Evolutionary conservation across 352 stramenopile genomes (phyloP).

Genomic region (Pythium volutum): DNA sequence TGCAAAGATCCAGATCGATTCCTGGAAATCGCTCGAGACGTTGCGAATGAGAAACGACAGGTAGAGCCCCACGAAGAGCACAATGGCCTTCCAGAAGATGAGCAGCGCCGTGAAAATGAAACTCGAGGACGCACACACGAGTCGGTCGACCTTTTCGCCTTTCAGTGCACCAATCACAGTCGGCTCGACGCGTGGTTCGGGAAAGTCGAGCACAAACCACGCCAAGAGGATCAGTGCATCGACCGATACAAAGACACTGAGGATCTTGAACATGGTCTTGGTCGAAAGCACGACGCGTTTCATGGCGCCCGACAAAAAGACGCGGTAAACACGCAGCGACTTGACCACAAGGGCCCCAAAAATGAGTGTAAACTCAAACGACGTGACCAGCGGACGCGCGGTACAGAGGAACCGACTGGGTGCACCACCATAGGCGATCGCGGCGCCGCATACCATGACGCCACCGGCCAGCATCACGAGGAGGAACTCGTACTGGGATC

Average conservation of each 20-base stretch:
- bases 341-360: constrained; percentile 34
- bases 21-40: constrained; percentile 43
- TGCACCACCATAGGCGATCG: constrained; percentile 38
- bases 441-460: constrained; percentile 40
- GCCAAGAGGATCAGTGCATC: constrained; percentile 27
- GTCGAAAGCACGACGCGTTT: constrained; percentile 25
- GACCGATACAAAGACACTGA: constrained; percentile 18
- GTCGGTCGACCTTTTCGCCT: constrained; percentile 11
- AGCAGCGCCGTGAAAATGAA: constrained; percentile 28
- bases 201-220: constrained; percentile 29
- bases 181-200: constrained; percentile 32
- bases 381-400: constrained; percentile 23
- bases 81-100: constrained; percentile 36
- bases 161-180: background rate
- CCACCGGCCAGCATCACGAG: constrained; percentile 47
- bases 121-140: constrained; percentile 25
- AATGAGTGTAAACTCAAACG: constrained; percentile 26
- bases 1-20: constrained; percentile 36
- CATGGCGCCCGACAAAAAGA: constrained; percentile 25
- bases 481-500: constrained; percentile 66
- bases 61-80: constrained; percentile 27
- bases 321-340: constrained; percentile 35
- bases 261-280: constrained; percentile 19
- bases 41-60: constrained; percentile 24
- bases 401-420: constrained; percentile 38